Base-by-base conservation (phyloP, 2,329 filamentous ascomycete genomes). In the Aureobasidium leucospermi region DNA sequence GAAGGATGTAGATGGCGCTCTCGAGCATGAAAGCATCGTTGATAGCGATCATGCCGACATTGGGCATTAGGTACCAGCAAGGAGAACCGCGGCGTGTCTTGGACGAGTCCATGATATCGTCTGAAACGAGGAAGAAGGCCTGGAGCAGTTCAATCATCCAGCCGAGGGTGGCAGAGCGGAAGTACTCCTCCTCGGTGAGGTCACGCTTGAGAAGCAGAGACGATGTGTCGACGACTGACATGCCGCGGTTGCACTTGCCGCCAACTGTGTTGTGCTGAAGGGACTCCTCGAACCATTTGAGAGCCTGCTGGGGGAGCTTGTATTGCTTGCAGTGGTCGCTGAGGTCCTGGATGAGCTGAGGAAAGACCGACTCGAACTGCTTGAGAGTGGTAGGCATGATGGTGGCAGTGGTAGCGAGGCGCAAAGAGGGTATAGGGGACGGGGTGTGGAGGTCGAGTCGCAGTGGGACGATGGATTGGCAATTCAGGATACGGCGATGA, bases 71-170 rank as follows among this genome's bases (percentile, higher is more conserved):
- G 79, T 97, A 99, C 94, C 94, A 99, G 81, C 94, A 99, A 43
- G 94, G 92, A 76, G 88, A 85, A 63, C 93, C 92, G 66, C 94
- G 90, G 62, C 94, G 91, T 60, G 94, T 99, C 75, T 96, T 94
- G 74, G 89, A 95, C 68, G 83, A 78, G 78, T 99, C 94, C 94
- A 99, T 99, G 70, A 99, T 96, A 75, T 99, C 94, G 78, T 99
- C 94, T 46, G 90, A 91, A 65, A 99, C 94, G 61, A 99, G 85
- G 85, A 99, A 97, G 82, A 96, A 97, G 65, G 94, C 93, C 79
- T 99, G 94, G 36, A 99, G 88, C 52, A 99, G 85, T 82, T 99
- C 94, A 64, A 95, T 96, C 83, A 96, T 85, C 94, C 94, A 99
- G 71, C 94, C 94, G 16, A 99, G 84, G 16, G 90, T 88, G 46